Base-by-base conservation (phyloP, 345 rosid species). In the Melaleuca quinquenervia region DNA sequence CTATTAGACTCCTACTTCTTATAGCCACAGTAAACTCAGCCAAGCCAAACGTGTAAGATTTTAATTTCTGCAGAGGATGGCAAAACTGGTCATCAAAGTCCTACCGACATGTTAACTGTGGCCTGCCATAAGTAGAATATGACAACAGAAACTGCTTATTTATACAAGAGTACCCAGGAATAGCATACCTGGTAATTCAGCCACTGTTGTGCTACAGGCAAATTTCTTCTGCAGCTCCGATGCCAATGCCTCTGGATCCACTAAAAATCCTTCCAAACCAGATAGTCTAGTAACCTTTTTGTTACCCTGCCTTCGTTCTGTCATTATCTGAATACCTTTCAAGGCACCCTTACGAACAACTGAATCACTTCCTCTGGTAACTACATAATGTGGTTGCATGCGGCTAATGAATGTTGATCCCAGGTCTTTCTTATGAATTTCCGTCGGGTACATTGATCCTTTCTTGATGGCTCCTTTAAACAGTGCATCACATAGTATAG, bases 221-320 rank as follows among this genome's bases (percentile, higher is more conserved):
- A 93, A 94, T 90, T 97, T 97, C 91, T 97, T 97, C 94, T 97
- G 99, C 91, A 97, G 89, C 88, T 97, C 99, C 41, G 98, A 95
- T 56, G 98, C 99, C 87, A 96, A 87, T 56, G 94, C 89, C 88
- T 97, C 99, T 83, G 98, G 95, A 53, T 94, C 96, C 27, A 97
- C 85, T 90, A 96, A 91, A 89, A 96, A 94, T 55, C 93, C 90
- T 90, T 95, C 98, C 82, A 96, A 44, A 84, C 99, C 98, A 12
- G 95, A 91, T 11, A 96, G 91, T 86, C 93, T 96, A 6, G 98
- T 97, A 60, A 95, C 95, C 90, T 96, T 97, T 80, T 97, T 97
- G 90, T 95, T 97, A 52, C 99, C 99, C 86, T 95, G 98, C 86
- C 98, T 93, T 88, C 99, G 88, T 88, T 96, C 98, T 1, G 98